phyloP scores from a whole-genome alignment of 1,284 basidiomycete genomes.

The Peniophora sp. region DNA sequence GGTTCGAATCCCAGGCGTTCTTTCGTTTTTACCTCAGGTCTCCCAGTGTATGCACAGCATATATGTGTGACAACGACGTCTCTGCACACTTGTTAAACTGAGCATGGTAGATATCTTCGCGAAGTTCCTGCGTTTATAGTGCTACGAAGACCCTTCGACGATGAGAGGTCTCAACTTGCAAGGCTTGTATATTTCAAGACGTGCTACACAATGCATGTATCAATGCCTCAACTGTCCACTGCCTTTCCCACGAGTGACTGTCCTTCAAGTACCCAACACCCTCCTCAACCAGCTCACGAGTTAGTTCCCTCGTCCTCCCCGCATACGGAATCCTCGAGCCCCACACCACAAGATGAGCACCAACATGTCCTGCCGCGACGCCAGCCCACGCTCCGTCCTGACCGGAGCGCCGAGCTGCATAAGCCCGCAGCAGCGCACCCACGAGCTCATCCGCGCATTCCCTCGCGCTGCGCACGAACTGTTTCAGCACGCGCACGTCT shows the following conservation, averaged over 20 bases:
- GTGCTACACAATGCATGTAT: too few species aligned
- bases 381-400: neutral
- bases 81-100: too few species aligned
- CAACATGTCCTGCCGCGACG: neutral
- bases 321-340: neutral
- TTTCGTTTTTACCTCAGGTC: conserved; percentile 17
- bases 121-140: too few species aligned
- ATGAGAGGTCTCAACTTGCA: too few species aligned
- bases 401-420: conserved; percentile 16
- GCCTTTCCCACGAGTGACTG: too few species aligned
- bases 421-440: conserved; percentile 33
- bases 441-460: conserved; percentile 22
- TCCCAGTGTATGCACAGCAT: too few species aligned
- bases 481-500: conserved; percentile 40
- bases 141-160: too few species aligned
- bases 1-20: conserved; percentile 32
- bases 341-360: neutral
- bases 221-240: too few species aligned
- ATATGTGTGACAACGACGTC: too few species aligned
- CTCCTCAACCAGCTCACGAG: neutral
- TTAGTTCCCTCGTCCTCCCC: neutral
- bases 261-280: neutral
- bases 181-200: too few species aligned
- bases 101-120: too few species aligned
- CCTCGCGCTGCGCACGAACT: conserved; percentile 28